These are phyloP conservation scores for Hyaloperonospora brassicae DNA, from an alignment of 352 stramenopile genomes.

Conservation along the genomic window DNA sequence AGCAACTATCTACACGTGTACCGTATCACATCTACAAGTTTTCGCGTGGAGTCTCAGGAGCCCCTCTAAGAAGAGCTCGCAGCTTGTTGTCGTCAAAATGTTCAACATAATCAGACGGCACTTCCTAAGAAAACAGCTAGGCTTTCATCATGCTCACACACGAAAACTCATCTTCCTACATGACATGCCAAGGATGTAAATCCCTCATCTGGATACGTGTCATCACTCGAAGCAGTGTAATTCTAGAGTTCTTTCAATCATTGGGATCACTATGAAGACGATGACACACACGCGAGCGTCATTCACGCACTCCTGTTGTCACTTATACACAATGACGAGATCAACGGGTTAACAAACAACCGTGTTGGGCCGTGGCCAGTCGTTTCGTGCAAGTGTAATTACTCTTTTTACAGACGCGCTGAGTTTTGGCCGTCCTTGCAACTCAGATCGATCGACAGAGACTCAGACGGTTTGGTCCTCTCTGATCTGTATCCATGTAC, in stretches of 20 bases:
- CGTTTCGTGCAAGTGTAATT: no score
- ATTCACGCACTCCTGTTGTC: neutral
- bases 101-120: slow-evolving; percentile 71
- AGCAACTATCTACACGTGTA: no score
- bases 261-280: slow-evolving; percentile 10
- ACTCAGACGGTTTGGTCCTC: no score
- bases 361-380: neutral
- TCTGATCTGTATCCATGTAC: no score
- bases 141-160: slow-evolving; percentile 54
- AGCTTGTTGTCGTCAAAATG: slow-evolving; percentile 60
- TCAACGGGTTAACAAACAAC: neutral
- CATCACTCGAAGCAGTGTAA: slow-evolving; percentile 65
- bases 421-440: no score
- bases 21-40: neutral
- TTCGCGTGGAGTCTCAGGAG: slow-evolving; percentile 44
- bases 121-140: slow-evolving; percentile 62
- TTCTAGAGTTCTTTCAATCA: slow-evolving; percentile 55
- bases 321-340: neutral
- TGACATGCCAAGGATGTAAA: neutral
- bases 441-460: no score
- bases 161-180: neutral
- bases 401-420: no score
- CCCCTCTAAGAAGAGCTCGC: slow-evolving; percentile 19
- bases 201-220: slow-evolving; percentile 52
- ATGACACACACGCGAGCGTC: neutral